Conservation (phyloP, 208 protist species). For the Wallacemonas sp. region DNA sequence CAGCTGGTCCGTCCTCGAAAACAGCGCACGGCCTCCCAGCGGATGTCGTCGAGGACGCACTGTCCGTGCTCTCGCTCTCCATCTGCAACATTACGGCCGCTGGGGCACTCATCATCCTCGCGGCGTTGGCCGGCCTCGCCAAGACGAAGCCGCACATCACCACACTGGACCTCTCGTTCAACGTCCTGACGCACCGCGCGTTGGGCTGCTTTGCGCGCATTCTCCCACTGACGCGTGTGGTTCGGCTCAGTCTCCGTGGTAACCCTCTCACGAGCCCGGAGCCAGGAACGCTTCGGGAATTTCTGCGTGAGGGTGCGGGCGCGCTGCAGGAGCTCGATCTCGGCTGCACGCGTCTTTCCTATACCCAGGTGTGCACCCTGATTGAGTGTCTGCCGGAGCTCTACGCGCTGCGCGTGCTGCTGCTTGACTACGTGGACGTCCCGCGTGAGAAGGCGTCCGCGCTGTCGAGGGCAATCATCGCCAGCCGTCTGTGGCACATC, state of each 20-base stretch:
- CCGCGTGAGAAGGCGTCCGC: constrained; percentile 37
- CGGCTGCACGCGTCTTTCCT: constrained; percentile 56
- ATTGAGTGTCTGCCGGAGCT: constrained; percentile 68
- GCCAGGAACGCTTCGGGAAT: constrained; percentile 43
- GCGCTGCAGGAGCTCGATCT: constrained; percentile 77
- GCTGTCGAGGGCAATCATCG: constrained; percentile 43
- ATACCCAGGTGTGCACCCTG: constrained; percentile 45
- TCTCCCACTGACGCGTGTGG: constrained; percentile 48
- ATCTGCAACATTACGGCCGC: constrained; percentile 69
- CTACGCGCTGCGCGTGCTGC: constrained; percentile 46
- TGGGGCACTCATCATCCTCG: constrained; percentile 55
- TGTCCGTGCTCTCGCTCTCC: constrained; percentile 64
- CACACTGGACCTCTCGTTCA: constrained; percentile 75
- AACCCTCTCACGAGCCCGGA: constrained; percentile 61
- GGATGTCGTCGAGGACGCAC: constrained; percentile 11
- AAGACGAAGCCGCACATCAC: constrained; percentile 9
- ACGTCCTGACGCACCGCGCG: constrained; percentile 43
- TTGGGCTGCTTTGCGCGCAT: constrained; percentile 49
- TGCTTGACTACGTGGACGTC: constrained; percentile 66
- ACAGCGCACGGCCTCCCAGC: neutral
- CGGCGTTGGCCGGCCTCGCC: constrained; percentile 30
- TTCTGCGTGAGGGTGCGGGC: constrained; percentile 61
- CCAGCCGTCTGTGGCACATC: constrained; percentile 47
- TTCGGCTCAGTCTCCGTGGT: constrained; percentile 61
- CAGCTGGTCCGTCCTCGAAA: neutral